phyloP scores from a whole-genome alignment of 768 basidiomycete genomes.

The Holtermanniella nyarrowii region DNA sequence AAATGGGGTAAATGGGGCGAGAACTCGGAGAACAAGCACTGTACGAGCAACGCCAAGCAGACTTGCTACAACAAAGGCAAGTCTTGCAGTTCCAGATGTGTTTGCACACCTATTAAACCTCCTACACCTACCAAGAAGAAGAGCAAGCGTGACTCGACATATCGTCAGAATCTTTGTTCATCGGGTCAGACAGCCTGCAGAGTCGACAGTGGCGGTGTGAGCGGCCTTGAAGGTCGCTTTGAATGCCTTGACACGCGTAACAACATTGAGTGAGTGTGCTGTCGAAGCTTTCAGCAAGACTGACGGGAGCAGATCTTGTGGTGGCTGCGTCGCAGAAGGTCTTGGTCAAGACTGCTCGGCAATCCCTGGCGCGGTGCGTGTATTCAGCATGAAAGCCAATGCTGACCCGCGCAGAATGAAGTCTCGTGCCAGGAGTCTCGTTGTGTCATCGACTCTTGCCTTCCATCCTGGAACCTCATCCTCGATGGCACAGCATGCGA shows the following conservation, averaged over 20 bases:
- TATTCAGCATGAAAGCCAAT: neutral
- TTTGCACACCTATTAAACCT: neutral
- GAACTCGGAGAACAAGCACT: neutral
- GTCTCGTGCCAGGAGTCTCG: neutral
- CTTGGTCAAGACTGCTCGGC: neutral
- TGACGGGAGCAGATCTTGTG: neutral
- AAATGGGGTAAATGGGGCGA: neutral
- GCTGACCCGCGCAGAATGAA: neutral
- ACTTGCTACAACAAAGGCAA: neutral
- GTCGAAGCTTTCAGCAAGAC: neutral
- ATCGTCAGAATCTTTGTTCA: neutral
- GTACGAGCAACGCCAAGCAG: neutral
- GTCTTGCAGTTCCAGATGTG: neutral
- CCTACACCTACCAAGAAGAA: neutral
- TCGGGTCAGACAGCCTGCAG: neutral
- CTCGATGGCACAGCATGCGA: neutral
- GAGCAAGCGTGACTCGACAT: neutral
- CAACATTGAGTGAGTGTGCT: neutral
- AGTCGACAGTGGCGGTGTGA: neutral
- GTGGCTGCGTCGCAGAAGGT: neutral
- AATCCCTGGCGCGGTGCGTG: neutral
- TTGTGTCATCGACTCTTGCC: neutral
- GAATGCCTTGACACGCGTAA: neutral
- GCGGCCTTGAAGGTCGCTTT: neutral
- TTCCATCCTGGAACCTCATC: neutral